These are phyloP conservation scores for Coelastrella sp. DNA, from an alignment of 139 green algal species.

Conservation along the genomic window DNA sequence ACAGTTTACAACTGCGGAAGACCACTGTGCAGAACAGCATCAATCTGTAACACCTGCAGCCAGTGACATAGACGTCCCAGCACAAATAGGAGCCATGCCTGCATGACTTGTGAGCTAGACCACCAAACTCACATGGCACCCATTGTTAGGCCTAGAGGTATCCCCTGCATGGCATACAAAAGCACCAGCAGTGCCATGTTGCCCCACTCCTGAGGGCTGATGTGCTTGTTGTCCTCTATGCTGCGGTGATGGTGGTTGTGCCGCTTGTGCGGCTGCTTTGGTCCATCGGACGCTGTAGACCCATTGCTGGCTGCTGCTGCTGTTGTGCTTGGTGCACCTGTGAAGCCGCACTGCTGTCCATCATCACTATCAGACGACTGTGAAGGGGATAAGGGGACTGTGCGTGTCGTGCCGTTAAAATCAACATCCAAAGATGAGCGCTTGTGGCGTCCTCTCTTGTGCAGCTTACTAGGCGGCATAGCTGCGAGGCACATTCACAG, in stretches of 20 bases:
- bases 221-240: neutral
- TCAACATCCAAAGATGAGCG: conserved; percentile 27
- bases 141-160: conserved; percentile 89
- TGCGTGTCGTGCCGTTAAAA: conserved; percentile 17
- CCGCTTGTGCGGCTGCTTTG: neutral
- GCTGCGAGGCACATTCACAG: neutral
- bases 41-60: too few species aligned
- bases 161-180: conserved; percentile 91
- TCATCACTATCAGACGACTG: neutral
- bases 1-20: neutral
- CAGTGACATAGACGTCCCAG: neutral
- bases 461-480: neutral
- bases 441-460: neutral
- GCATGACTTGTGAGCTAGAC: neutral
- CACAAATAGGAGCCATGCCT: neutral
- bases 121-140: conserved; percentile 79
- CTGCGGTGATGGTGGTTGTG: neutral
- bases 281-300: neutral
- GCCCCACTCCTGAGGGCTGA: conserved; percentile 55
- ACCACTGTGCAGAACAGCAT: too few species aligned
- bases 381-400: neutral
- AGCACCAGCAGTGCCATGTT: conserved; percentile 85
- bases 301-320: neutral
- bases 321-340: neutral
- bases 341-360: neutral